phyloP scores from a whole-genome alignment of 805 yeast genomes.

The Lipomyces anomalus region DNA sequence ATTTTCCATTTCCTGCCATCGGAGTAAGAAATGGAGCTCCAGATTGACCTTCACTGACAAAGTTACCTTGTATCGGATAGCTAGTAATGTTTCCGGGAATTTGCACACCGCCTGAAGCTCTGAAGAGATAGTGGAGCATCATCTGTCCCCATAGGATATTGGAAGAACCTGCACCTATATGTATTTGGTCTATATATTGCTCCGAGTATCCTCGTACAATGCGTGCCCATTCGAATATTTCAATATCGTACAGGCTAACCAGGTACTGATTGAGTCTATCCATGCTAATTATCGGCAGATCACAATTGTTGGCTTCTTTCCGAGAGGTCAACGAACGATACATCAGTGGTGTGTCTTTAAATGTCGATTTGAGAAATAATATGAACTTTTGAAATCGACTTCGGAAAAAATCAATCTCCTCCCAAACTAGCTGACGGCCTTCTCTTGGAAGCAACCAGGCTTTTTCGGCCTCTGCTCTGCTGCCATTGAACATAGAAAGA shows the following conservation, averaged over 20 bases:
- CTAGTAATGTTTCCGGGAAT: constrained; percentile 6
- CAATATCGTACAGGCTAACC: constrained; percentile 10
- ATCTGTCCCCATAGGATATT: constrained; percentile 8
- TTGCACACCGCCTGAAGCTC: constrained; percentile 18
- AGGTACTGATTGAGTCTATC: constrained; percentile 13
- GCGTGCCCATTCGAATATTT: constrained; percentile 17
- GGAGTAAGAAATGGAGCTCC: too few relatives aligned
- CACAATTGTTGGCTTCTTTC: constrained; percentile 7
- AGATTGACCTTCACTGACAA: constrained; percentile 1
- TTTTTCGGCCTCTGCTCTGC: too few relatives aligned
- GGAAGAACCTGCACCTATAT: constrained; percentile 7
- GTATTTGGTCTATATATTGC: constrained; percentile 13
- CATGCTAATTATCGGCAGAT: constrained; percentile 9
- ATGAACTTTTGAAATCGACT: constrained; percentile 14
- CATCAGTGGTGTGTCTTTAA: constrained; percentile 16
- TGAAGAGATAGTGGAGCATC: constrained; percentile 17
- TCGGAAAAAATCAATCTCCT: constrained; percentile 17
- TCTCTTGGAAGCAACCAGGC: too few relatives aligned
- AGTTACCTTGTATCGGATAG: constrained; percentile 7
- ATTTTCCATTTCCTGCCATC: too few relatives aligned
- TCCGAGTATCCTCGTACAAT: constrained; percentile 8
- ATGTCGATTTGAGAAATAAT: constrained; percentile 2
- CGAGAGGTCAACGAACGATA: constrained; percentile 18
- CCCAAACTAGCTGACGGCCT: constrained; percentile 21
- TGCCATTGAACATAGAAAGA: too few relatives aligned